Evolutionary conservation across 306 rosid species (phyloP).

Genomic region (Citrullus mucosospermus): DNA sequence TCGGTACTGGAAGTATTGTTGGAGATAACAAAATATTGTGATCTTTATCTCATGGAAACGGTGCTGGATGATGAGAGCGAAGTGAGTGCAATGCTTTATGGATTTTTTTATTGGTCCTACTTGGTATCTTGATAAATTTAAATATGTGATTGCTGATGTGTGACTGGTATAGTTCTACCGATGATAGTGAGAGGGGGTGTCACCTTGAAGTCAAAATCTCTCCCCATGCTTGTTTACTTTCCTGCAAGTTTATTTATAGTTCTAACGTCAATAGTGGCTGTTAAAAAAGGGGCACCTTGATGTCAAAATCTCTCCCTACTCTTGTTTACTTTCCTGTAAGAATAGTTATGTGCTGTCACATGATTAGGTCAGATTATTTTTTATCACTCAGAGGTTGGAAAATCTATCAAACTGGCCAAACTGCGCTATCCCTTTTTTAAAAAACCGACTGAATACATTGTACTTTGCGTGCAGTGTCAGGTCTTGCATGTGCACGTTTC

Average conservation of each 20-base stretch:
- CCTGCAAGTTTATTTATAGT: background rate
- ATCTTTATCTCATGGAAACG: constrained; percentile 92
- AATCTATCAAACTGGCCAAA: background rate
- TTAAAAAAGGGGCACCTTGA: too few species aligned
- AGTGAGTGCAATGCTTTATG: constrained; percentile 31
- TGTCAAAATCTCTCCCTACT: too few species aligned
- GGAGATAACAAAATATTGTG: constrained; percentile 87
- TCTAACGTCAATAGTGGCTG: too few species aligned
- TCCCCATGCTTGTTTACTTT: background rate
- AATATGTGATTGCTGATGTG: background rate
- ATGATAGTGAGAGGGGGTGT: background rate
- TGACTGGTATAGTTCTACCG: background rate
- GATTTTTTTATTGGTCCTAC: background rate
- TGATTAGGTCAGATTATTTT: background rate
- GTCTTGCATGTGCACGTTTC: background rate
- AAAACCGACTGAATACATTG: background rate
- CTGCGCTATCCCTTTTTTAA: background rate
- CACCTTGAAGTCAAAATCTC: background rate
- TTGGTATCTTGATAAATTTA: background rate
- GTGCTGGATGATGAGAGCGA: constrained; percentile 87
- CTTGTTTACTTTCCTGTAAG: too few species aligned
- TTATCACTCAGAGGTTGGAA: background rate
- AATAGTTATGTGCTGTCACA: background rate
- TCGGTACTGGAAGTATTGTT: constrained; percentile 80
- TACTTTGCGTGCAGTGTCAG: background rate